Evolutionary conservation across 1,139 yeast species (phyloP), one percentile per base, ranked within the genome.

Genomic region (Arxiozyma telluris): DNA sequence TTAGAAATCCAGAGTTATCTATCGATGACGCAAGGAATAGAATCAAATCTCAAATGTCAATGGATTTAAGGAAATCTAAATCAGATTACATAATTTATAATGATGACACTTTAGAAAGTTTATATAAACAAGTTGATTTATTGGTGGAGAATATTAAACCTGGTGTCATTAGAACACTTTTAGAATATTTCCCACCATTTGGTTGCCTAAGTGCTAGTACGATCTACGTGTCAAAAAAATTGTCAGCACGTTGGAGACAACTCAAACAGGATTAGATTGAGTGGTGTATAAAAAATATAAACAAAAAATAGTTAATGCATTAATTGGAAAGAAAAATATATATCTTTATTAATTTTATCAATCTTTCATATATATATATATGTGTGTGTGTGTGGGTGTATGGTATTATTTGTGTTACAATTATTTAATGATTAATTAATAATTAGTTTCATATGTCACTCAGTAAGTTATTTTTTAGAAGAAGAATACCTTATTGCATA

Each of bases 51-150:
- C 98, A 94, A 67, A 83, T 90, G 87, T 67, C 84, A 1, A 76
- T 80, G 52, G 77, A 74, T 9, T 80, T 76, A 50, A 82, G 90
- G 61, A 76, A 78, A 41, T 66, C 66, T 27, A 72, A 76, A 53
- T 83, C 96, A 0, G 96, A 89, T 61, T 71, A 77, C 50, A 81
- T 86, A 1, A 71, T 94, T 30, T 81, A 83, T 45, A 94, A 93
- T 65, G 77, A 81, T 55, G 77, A 78, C 0, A 67, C 77, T 0
- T 50, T 83, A 22, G 76, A 75, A 1, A 76, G 76, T 0, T 74
- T 91, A 50, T 68, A 78, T 39, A 66, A 60, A 0, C 69, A 76
- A 45, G 70, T 90, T 1, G 82, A 77, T 25, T 58, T 66, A 0
- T 69, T 82, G 8, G 74, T 85, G 0, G 51, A 51, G 6, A 60